Conservation (phyloP, 768 basidiomycete genomes). For the Plicaturopsis crispa region DNA sequence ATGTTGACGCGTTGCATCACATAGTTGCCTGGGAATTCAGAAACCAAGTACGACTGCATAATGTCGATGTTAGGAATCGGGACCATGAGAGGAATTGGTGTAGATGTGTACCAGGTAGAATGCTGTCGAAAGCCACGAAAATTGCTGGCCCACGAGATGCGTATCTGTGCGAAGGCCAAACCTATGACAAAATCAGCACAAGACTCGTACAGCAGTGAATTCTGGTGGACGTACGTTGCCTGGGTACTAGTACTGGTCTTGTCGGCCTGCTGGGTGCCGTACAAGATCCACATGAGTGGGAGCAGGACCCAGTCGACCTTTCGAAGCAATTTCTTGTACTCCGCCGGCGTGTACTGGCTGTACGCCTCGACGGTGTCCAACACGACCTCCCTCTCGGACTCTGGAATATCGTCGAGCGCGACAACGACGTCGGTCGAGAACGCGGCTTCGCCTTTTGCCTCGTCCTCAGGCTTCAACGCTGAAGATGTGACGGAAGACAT, state of each 20-base stretch:
- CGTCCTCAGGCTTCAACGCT: not conserved
- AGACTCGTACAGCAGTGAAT: no score
- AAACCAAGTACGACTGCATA: not conserved
- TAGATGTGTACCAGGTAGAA: constrained; percentile 7
- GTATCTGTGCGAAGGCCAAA: constrained; percentile 6
- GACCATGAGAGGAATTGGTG: not conserved
- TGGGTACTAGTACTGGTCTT: constrained; percentile 6
- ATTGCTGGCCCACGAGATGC: constrained; percentile 8
- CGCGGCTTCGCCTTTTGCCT: not conserved
- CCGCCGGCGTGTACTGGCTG: constrained; percentile 3
- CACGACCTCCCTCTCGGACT: no score
- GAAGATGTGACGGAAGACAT: no score
- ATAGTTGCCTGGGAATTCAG: constrained; percentile 7
- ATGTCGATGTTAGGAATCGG: not conserved
- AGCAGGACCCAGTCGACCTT: constrained; percentile 5
- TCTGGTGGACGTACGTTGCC: constrained; percentile 1
- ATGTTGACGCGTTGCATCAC: constrained; percentile 7
- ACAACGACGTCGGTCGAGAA: not conserved
- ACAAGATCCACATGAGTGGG: constrained; percentile 7
- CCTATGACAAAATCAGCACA: no score
- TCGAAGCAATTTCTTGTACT: constrained; percentile 4
- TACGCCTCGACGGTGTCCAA: no score
- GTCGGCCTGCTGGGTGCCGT: constrained; percentile 9
- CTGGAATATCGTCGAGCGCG: no score
- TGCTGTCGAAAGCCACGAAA: constrained; percentile 6